These are phyloP conservation scores for Hypoxylon lenormandii DNA, from an alignment of 495 filamentous ascomycete genomes.

Conservation along the genomic window DNA sequence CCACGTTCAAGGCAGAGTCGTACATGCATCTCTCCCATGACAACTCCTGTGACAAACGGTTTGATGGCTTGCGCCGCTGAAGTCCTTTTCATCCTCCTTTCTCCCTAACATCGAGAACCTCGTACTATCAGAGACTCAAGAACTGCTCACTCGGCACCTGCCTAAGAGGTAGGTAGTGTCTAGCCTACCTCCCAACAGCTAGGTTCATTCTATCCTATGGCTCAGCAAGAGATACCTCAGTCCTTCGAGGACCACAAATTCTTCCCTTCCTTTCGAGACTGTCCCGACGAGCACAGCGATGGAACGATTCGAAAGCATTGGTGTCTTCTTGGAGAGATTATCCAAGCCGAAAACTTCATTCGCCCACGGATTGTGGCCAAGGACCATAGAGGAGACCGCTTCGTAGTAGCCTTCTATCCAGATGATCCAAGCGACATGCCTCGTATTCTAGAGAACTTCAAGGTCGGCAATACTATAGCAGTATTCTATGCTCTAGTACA, in stretches of 20 bases:
- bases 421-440: constrained; percentile 27
- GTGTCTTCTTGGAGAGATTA: constrained; percentile 38
- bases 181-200: too few relatives aligned
- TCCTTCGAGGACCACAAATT: constrained; percentile 30
- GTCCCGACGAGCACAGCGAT: constrained; percentile 2
- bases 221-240: constrained; percentile 11
- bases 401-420: constrained; percentile 35
- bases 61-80: too few relatives aligned
- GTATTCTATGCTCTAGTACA: constrained; percentile 34
- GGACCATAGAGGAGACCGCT: constrained; percentile 16
- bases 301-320: constrained; percentile 23
- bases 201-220: constrained; percentile 2
- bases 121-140: too few relatives aligned
- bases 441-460: constrained; percentile 28
- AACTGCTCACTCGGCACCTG: too few relatives aligned
- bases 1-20: too few relatives aligned
- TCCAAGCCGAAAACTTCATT: constrained; percentile 21
- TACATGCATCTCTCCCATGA: too few relatives aligned
- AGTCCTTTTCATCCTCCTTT: too few relatives aligned
- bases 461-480: constrained; percentile 34
- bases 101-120: too few relatives aligned
- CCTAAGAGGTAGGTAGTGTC: too few relatives aligned
- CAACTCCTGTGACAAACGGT: too few relatives aligned
- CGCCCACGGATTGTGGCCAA: constrained; percentile 33
- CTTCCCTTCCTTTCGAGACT: constrained; percentile 30